Base-by-base conservation (phyloP, 2,329 filamentous ascomycete species). In the Zymoseptoria brevis region DNA sequence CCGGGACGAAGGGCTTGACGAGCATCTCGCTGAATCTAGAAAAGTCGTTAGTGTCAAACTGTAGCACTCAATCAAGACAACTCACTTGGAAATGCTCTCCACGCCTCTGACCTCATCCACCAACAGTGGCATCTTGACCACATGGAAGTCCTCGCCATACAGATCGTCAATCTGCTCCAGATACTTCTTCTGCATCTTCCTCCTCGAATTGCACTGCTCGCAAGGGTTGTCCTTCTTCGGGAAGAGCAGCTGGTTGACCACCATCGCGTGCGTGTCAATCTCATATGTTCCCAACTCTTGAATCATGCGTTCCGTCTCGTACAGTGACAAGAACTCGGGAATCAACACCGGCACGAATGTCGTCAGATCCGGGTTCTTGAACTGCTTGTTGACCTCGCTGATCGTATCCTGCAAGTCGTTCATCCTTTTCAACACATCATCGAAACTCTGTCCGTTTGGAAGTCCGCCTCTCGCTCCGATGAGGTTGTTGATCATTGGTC, bases 111-210 rank as follows among this genome's bases (percentile, higher is more conserved):
- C 92, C 78, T 99, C 94, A 75, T 99, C 93, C 1, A 96, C 90
- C 60, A 99, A 78, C 70, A 99, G 76, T 45, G 94, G 94, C 92
- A 99, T 97, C 81, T 93, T 93, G 67, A 99, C 93, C 48, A 99
- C 92, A 73, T 99, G 96, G 79, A 99, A 99, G 75, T 99, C 94
- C 72, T 96, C 92, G n/a, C 69, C 70, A 74, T 99, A 99, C 60
- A 99, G 78, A 79, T 99, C 94, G 77, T 96, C 92, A 70, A 97
- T 97, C 81, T 99, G 93, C 73, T 97, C 92, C 50, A 99, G 82
- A 73, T 99, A 99, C 80, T 99, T 99, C 81, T 91, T 94, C 81
- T 99, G 94, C 94, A 99, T 99, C 80, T 95, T 95, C 71, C 92
- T 82, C 65, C 94, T 81, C 52, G 94, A 89, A 72, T 91, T 96